phyloP scores from a whole-genome alignment of 345 rosid species.

The Gossypium herbaceum region DNA sequence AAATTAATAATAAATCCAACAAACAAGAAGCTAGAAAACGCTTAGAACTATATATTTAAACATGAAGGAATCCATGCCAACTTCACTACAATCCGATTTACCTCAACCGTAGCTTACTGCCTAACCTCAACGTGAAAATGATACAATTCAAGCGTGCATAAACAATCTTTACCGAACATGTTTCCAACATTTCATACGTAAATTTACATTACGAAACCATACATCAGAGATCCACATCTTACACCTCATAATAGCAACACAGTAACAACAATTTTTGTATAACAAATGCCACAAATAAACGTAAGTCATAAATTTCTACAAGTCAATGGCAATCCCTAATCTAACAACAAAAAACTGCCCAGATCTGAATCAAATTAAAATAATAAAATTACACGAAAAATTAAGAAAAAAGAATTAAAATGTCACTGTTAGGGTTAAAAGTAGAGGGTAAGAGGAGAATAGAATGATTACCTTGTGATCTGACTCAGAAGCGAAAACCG shows the following conservation, averaged over 20 bases:
- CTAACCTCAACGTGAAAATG: background rate
- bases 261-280: background rate
- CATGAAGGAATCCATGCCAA: background rate
- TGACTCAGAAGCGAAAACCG: constrained; percentile 64
- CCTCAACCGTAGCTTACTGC: background rate
- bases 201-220: background rate
- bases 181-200: background rate
- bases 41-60: background rate
- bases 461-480: constrained; percentile 77
- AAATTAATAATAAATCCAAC: background rate
- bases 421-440: background rate
- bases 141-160: background rate
- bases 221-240: background rate
- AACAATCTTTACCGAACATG: background rate
- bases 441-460: background rate
- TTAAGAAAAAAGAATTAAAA: constrained; percentile 28
- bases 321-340: background rate
- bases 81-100: background rate
- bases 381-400: background rate
- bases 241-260: background rate
- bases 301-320: background rate
- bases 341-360: background rate
- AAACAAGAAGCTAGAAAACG: background rate
- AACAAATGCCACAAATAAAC: background rate
- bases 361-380: constrained; percentile 27